phyloP scores from a whole-genome alignment of 371 early-diverging fungal genomes.

The Conidiobolus coronatus region DNA sequence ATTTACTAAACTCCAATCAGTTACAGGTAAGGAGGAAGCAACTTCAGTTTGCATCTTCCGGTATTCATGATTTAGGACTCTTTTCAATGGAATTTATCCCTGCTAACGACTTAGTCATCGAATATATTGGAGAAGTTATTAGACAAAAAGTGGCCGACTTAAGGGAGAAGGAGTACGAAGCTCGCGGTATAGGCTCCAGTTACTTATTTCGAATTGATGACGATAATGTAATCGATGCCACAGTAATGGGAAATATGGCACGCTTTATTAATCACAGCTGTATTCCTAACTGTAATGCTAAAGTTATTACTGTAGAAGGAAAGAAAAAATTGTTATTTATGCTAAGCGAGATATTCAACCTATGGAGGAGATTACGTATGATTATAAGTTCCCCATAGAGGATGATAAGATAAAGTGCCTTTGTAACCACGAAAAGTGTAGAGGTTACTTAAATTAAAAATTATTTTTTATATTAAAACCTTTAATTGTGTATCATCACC shows the following conservation, averaged over 20 bases:
- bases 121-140: conserved; percentile 96
- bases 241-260: conserved; percentile 89
- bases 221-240: conserved; percentile 95
- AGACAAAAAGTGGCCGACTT: conserved; percentile 87
- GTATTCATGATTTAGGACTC: conserved; percentile 92
- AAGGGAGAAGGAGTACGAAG: conserved; percentile 80
- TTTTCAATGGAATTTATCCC: conserved; percentile 82
- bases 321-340: conserved; percentile 85
- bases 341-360: conserved; percentile 67
- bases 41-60: conserved; percentile 65
- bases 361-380: conserved; percentile 96
- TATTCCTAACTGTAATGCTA: conserved; percentile 93
- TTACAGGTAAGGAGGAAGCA: conserved; percentile 72
- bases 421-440: conserved; percentile 66
- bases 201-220: conserved; percentile 94
- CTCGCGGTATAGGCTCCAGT: conserved; percentile 73
- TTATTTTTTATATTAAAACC: background rate
- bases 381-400: conserved; percentile 95
- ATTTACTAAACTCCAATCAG: conserved; percentile 67
- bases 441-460: conserved; percentile 29
- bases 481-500: no score
- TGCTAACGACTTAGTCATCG: conserved; percentile 85
- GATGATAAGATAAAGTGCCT: conserved; percentile 74
- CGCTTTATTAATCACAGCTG: conserved; percentile 97
- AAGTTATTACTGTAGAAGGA: conserved; percentile 65